Base-by-base conservation (phyloP, 306 rosid genomes). In the Fragaria vesca region DNA sequence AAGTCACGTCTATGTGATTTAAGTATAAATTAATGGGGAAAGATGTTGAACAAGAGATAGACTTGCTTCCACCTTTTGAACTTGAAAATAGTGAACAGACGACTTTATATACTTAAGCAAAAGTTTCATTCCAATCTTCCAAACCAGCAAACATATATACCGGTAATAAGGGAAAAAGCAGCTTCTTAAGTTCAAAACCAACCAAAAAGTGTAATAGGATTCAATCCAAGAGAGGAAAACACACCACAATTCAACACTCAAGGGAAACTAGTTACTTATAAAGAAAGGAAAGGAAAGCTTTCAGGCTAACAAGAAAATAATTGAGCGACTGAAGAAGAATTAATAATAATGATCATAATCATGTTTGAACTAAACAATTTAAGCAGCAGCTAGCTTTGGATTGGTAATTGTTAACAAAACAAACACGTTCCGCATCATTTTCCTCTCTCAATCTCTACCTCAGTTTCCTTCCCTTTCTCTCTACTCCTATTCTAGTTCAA, bases 1-100 rank as follows among this genome's bases (percentile, higher is more conserved):
- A 79, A 69, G 88, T 83, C 91, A 83, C 90, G 80, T 83, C 88
- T 82, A 80, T 80, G 84, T 82, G 76, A 80, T 75, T 80, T 74
- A 66, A 20, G 13, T 45, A 18, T 16, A 48, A 47, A 20, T 10
- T 45, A 46, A 69, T 26, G 52, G 30, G 30, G 20, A 58, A 69
- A 46, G 16, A 69, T 58, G 32, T 15, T 18, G 9, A 73, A 46
- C 32, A 45, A 78, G 79, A 72, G 80, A 80, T 71, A 58, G 20
- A 16, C 26, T 61, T 60, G 48, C 80, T 83, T 75, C 62, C 83
- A 55, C 85, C 86, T 82, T 83, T 73, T 55, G 78, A 73, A 85
- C 87, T 85, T 78, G 71, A 42, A 15, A 17, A 12, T 34, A 0
- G 43, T 65, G 66, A 61, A 60, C 66, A 60, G 4, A 28, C 30